These are phyloP conservation scores for Wickerhamiella qilinensis DNA, from an alignment of 805 yeast genomes.

Conservation along the genomic window DNA sequence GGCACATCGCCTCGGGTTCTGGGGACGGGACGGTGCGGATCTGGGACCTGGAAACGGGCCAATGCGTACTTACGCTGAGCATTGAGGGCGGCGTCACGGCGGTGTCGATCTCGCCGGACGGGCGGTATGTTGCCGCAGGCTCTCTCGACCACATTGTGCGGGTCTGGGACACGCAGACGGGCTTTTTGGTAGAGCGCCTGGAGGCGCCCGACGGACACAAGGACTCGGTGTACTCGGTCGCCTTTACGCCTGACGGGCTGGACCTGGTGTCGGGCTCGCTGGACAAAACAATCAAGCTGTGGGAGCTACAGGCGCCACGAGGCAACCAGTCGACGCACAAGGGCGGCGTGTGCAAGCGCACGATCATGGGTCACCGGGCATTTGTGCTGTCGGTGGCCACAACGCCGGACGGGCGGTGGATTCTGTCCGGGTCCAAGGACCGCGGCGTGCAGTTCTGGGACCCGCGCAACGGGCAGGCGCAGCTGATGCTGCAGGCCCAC, in stretches of 20 bases:
- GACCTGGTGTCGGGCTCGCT: conserved; percentile 90
- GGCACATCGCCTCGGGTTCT: conserved; percentile 83
- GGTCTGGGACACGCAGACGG: conserved; percentile 91
- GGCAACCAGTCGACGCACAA: conserved; percentile 24
- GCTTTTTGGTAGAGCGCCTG: conserved; percentile 78
- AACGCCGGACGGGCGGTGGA: conserved; percentile 82
- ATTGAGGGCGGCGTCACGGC: conserved; percentile 98
- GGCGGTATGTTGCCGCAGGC: conserved; percentile 88
- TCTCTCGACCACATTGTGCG: conserved; percentile 88
- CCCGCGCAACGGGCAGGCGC: conserved; percentile 75
- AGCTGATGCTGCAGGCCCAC: conserved; percentile 92
- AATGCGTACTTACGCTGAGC: conserved; percentile 71
- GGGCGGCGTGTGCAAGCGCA: conserved; percentile 55
- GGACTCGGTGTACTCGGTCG: conserved; percentile 90
- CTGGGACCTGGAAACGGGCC: conserved; percentile 87
- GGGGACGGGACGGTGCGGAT: conserved; percentile 94
- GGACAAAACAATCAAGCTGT: conserved; percentile 87
- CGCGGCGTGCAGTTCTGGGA: conserved; percentile 97
- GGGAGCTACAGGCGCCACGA: conserved; percentile 58
- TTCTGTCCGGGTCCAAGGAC: conserved; percentile 88
- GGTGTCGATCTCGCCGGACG: conserved; percentile 93
- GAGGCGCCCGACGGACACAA: conserved; percentile 93
- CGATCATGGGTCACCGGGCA: conserved; percentile 92
- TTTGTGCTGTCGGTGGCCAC: conserved; percentile 88
- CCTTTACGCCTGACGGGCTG: conserved; percentile 79